Evolutionary conservation across 805 yeast species (phyloP).

Genomic region (Kazachstania kunashirensis): DNA sequence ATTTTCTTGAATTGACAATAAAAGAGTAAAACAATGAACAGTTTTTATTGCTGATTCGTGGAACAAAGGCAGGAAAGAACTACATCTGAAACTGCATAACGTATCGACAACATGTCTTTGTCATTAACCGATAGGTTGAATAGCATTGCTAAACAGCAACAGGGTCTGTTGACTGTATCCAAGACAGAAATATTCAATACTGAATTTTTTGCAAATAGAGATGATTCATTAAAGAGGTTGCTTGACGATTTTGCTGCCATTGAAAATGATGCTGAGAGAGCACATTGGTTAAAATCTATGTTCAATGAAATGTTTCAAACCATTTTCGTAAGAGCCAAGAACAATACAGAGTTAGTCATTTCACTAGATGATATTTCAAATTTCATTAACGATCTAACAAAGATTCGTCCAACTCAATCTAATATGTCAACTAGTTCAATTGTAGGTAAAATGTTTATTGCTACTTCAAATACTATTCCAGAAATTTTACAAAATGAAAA

Average conservation of each 20-base stretch:
- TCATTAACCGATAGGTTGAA: slow-evolving; percentile 14
- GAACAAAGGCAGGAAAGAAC: no score
- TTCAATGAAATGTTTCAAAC: slow-evolving; percentile 13
- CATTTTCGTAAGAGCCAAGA: slow-evolving; percentile 5
- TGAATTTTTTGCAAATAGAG: slow-evolving; percentile 10
- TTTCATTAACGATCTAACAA: slow-evolving; percentile 7
- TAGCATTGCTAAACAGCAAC: slow-evolving; percentile 7
- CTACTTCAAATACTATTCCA: slow-evolving; percentile 11
- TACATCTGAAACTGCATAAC: no score
- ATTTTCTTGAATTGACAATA: no score
- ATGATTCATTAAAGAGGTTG: slow-evolving; percentile 7
- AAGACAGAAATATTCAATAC: background rate
- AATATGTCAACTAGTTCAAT: slow-evolving; percentile 4
- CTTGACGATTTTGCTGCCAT: slow-evolving; percentile 7
- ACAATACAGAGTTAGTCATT: background rate
- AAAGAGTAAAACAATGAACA: no score
- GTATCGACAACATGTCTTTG: slow-evolving; percentile 2
- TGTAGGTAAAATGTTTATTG: slow-evolving; percentile 18
- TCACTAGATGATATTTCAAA: slow-evolving; percentile 3
- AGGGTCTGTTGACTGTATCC: background rate
- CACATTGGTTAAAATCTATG: slow-evolving; percentile 17
- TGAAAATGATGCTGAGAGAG: slow-evolving; percentile 12
- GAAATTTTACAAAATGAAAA: slow-evolving; percentile 10
- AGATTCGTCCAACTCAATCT: background rate
- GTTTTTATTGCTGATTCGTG: no score